These are phyloP conservation scores for Athelia psychrophila DNA, from an alignment of 1,284 basidiomycete species.

Conservation along the genomic window DNA sequence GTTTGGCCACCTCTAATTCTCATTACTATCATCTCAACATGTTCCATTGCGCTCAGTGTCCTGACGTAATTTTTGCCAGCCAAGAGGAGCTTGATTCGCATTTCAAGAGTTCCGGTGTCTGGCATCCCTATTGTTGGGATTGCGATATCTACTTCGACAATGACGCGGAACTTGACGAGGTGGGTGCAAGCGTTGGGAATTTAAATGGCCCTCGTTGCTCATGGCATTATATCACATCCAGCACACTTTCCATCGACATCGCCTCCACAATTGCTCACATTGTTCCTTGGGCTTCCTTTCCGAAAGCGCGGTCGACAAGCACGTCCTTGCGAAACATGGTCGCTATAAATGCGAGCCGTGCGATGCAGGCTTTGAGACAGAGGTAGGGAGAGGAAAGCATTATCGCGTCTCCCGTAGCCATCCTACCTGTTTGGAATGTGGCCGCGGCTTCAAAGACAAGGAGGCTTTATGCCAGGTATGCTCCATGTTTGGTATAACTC, in stretches of 20 bases:
- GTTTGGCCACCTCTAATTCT: not conserved
- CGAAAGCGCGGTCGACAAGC: not conserved
- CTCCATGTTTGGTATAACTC: too few relatives aligned
- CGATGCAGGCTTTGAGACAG: not conserved
- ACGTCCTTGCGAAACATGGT: not conserved
- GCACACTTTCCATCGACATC: not conserved
- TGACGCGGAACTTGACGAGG: not conserved
- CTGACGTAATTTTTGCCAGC: not conserved
- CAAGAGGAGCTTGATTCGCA: not conserved
- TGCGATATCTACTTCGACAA: constrained; percentile 1
- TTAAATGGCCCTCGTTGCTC: too few relatives aligned
- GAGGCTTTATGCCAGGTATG: not conserved
- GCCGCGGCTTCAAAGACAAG: not conserved
- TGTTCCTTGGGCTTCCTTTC: not conserved
- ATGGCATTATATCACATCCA: not conserved
- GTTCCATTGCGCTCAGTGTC: not conserved
- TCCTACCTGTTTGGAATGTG: not conserved
- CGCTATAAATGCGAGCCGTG: not conserved
- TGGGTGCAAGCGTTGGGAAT: not conserved
- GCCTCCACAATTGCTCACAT: not conserved
- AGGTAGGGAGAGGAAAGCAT: not conserved
- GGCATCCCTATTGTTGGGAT: not conserved
- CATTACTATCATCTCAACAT: not conserved
- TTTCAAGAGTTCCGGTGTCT: not conserved
- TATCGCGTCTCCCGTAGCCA: not conserved